Conservation (phyloP, 805 yeast genomes). For the Yarrowia sp. region DNA sequence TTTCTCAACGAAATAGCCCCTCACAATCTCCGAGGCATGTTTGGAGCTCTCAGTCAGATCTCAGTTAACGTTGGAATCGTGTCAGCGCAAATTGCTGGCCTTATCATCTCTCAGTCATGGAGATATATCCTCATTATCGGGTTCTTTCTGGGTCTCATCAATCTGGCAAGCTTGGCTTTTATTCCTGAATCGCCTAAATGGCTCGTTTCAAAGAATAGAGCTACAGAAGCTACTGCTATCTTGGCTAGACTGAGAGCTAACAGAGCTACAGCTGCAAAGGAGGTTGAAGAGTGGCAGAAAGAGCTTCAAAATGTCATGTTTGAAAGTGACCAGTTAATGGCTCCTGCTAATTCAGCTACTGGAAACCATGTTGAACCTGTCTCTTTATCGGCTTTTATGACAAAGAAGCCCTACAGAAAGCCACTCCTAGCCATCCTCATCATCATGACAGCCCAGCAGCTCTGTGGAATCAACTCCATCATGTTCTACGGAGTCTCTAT, state of each 20-base stretch:
- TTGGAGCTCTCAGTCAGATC: slow-evolving; percentile 90
- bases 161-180: slow-evolving; percentile 45
- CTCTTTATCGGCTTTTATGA: slow-evolving; percentile 47
- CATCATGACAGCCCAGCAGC: slow-evolving; percentile 80
- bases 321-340: slow-evolving; percentile 2
- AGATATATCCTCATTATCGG: slow-evolving; percentile 67
- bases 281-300: slow-evolving; percentile 34
- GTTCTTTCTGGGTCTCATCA: slow-evolving; percentile 50
- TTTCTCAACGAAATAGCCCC: slow-evolving; percentile 82
- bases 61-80: slow-evolving; percentile 83
- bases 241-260: slow-evolving; percentile 42
- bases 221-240: slow-evolving; percentile 45
- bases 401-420: slow-evolving; percentile 50
- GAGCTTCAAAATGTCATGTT: slow-evolving; percentile 27
- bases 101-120: slow-evolving; percentile 74
- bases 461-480: slow-evolving; percentile 89
- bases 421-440: slow-evolving; percentile 67
- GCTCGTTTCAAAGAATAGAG: slow-evolving; percentile 54
- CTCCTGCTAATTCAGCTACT: slow-evolving; percentile 15
- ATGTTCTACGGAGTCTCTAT: slow-evolving; percentile 91
- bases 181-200: slow-evolving; percentile 81
- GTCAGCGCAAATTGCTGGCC: slow-evolving; percentile 71
- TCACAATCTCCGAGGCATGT: slow-evolving; percentile 58
- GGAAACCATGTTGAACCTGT: background rate
- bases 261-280: slow-evolving; percentile 34